phyloP scores from a whole-genome alignment of 768 basidiomycete species.

The Podaxis carcinomalis region DNA sequence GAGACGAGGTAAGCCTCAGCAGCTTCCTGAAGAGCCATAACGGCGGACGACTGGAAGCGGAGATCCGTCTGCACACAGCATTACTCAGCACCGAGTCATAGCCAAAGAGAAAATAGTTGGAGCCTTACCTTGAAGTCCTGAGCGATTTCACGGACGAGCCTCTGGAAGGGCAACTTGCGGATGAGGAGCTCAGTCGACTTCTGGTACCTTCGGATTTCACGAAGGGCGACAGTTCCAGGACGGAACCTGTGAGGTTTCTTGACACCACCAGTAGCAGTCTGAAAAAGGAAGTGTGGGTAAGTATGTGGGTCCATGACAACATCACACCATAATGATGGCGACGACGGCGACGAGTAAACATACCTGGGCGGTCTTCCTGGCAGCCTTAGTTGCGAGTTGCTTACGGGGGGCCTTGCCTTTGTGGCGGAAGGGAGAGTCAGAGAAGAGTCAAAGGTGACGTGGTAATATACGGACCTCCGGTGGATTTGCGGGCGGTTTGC shows the following conservation, averaged over 20 bases:
- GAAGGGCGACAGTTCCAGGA: conserved; percentile 97
- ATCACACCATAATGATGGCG: conserved; percentile 17
- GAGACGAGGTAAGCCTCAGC: conserved; percentile 88
- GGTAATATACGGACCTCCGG: conserved; percentile 68
- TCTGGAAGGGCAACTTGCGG: conserved; percentile 99
- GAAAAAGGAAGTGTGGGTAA: conserved; percentile 10
- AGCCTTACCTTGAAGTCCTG: conserved; percentile 85
- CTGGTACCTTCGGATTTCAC: conserved; percentile 98
- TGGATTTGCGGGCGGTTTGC: conserved; percentile 99
- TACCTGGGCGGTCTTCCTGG: conserved; percentile 82
- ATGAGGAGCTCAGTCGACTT: conserved; percentile 99
- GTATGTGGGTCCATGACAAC: conserved; percentile 12
- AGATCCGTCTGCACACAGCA: conserved; percentile 61
- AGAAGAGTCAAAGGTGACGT: conserved; percentile 22
- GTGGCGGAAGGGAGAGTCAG: not conserved
- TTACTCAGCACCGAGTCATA: conserved; percentile 8
- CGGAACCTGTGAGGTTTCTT: conserved; percentile 99
- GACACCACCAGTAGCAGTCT: conserved; percentile 91
- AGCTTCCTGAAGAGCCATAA: conserved; percentile 91
- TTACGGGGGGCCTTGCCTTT: conserved; percentile 88
- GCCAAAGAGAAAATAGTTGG: not conserved
- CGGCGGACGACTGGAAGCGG: conserved; percentile 94
- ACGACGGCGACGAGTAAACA: conserved; percentile 23
- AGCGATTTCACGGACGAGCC: conserved; percentile 95
- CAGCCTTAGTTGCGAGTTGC: conserved; percentile 94